phyloP scores from a whole-genome alignment of 768 basidiomycete genomes.

The Exidia glandulosa region DNA sequence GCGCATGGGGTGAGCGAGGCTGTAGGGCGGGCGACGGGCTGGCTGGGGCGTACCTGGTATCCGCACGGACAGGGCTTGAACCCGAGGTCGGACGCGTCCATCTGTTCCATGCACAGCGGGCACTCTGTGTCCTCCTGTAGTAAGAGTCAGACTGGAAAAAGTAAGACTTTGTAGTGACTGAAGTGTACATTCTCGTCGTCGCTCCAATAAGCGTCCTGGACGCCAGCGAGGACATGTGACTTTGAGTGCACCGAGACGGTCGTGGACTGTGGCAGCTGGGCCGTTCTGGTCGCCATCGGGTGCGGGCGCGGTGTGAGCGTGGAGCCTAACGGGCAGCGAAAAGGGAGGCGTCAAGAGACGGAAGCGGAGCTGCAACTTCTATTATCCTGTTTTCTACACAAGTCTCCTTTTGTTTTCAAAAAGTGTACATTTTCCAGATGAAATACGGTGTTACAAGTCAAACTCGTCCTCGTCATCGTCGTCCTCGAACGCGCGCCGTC shows the following conservation, averaged over 20 bases:
- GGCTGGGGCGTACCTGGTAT: constrained; percentile 63
- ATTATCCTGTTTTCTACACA: background rate
- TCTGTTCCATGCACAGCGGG: constrained; percentile 94
- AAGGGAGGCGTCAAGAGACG: background rate
- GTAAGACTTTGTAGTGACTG: constrained; percentile 5
- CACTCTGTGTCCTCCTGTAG: constrained; percentile 92
- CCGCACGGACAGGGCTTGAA: constrained; percentile 99
- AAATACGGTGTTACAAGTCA: constrained; percentile 10
- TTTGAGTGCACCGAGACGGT: constrained; percentile 2
- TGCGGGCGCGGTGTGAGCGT: background rate
- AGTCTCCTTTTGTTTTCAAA: background rate
- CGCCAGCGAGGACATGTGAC: constrained; percentile 31
- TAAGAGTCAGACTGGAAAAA: constrained; percentile 10
- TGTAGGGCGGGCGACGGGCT: too few relatives aligned
- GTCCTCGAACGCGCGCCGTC: constrained; percentile 47
- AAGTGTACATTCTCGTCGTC: constrained; percentile 72
- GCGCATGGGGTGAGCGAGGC: background rate
- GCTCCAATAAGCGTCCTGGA: constrained; percentile 95
- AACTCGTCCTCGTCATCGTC: constrained; percentile 63
- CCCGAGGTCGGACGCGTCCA: constrained; percentile 98
- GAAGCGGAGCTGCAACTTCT: background rate
- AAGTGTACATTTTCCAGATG: background rate
- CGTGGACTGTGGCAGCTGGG: background rate
- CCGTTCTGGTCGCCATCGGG: background rate
- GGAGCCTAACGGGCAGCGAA: background rate